phyloP scores from a whole-genome alignment of 768 basidiomycete species.

The Termitomyces sp. region DNA sequence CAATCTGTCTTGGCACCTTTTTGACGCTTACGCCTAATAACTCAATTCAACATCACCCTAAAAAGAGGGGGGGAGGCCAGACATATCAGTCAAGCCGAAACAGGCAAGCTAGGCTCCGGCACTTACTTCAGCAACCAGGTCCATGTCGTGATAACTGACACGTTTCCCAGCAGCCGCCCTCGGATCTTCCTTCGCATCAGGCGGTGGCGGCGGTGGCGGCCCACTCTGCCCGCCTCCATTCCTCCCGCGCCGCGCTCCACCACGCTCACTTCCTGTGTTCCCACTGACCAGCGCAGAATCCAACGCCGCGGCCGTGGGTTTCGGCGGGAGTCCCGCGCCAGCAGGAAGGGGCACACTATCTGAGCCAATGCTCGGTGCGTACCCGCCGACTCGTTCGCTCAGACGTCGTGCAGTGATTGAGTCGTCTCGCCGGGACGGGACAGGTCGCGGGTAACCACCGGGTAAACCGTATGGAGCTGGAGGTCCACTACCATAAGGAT shows the following conservation, averaged over 20 bases:
- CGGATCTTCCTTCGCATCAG: constrained; percentile 90
- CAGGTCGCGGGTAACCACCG: constrained; percentile 30
- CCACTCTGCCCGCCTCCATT: constrained; percentile 32
- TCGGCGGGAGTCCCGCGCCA: constrained; percentile 74
- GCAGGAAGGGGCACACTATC: constrained; percentile 42
- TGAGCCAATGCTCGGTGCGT: constrained; percentile 42
- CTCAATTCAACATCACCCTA: constrained; percentile 60
- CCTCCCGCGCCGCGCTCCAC: constrained; percentile 30
- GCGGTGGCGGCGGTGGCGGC: constrained; percentile 73
- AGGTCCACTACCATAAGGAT: constrained; percentile 35
- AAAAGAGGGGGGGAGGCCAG: constrained; percentile 10
- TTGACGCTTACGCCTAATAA: constrained; percentile 26
- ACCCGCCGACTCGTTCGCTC: constrained; percentile 80
- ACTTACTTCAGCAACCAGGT: constrained; percentile 75
- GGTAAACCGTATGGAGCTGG: constrained; percentile 32
- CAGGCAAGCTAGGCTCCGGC: constrained; percentile 5
- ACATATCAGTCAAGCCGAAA: constrained; percentile 2
- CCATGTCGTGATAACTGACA: constrained; percentile 95
- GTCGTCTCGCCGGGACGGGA: constrained; percentile 52
- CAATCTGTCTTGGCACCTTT: neutral
- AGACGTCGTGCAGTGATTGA: constrained; percentile 56
- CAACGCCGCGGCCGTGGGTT: constrained; percentile 55
- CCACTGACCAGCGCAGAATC: constrained; percentile 51
- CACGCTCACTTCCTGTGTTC: constrained; percentile 35
- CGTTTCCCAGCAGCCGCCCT: constrained; percentile 83